phyloP scores from a whole-genome alignment of 2,329 filamentous ascomycete species.

The Fusarium sp. region DNA sequence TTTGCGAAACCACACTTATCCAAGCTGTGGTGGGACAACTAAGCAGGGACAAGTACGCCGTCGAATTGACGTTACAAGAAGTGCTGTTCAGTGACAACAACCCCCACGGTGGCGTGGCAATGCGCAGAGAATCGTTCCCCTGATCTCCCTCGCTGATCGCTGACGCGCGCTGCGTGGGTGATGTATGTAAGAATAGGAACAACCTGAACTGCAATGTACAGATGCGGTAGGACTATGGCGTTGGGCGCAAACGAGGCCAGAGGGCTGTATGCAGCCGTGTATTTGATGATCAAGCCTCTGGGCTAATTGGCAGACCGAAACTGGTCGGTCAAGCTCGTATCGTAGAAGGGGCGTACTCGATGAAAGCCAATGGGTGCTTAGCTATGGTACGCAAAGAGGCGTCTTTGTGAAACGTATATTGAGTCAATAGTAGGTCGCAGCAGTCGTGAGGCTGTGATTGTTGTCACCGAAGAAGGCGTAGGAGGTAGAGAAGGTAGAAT shows the following conservation, averaged over 20 bases:
- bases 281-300: slow-evolving; percentile 42
- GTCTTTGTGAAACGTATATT: slow-evolving; percentile 40
- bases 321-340: slow-evolving; percentile 50
- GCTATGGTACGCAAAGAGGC: slow-evolving; percentile 43
- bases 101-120: slow-evolving; percentile 41
- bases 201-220: slow-evolving; percentile 22
- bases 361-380: slow-evolving; percentile 42
- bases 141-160: slow-evolving; percentile 25
- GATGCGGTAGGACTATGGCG: slow-evolving; percentile 38
- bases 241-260: slow-evolving; percentile 39
- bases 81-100: slow-evolving; percentile 31
- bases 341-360: slow-evolving; percentile 37
- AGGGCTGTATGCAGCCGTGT: slow-evolving; percentile 41
- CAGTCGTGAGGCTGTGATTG: slow-evolving; percentile 36
- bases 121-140: slow-evolving; percentile 30
- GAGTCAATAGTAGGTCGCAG: slow-evolving; percentile 40
- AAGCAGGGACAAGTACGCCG: slow-evolving; percentile 42
- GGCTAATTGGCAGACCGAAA: slow-evolving; percentile 37
- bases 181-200: slow-evolving; percentile 34
- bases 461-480: slow-evolving; percentile 32
- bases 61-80: slow-evolving; percentile 36
- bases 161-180: slow-evolving; percentile 27
- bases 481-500: slow-evolving; percentile 24
- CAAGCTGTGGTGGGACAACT: slow-evolving; percentile 49
- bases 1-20: slow-evolving; percentile 51